Conservation (phyloP, 495 filamentous ascomycete species). For the Glutinoglossum americanum region DNA sequence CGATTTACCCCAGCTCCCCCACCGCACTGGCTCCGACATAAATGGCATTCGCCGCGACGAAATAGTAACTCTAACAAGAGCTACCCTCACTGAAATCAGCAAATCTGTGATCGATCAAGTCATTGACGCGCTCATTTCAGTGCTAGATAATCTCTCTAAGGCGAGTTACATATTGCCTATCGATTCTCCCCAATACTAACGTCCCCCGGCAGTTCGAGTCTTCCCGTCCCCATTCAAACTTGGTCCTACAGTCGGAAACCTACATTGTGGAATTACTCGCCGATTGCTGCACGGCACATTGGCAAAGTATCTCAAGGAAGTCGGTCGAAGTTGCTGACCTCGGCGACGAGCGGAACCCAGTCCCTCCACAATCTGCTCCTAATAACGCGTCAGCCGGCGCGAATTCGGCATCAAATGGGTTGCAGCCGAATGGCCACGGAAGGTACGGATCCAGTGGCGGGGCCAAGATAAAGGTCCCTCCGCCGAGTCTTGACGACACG, state of each 20-base stretch:
- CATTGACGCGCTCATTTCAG: slow-evolving; percentile 29
- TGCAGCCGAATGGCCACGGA: background rate
- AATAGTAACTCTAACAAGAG: slow-evolving; percentile 33
- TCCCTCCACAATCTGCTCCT: background rate
- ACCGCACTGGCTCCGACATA: slow-evolving; percentile 35
- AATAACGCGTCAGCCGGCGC: background rate
- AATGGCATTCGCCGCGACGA: slow-evolving; percentile 39
- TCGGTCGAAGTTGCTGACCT: background rate
- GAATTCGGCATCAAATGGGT: background rate
- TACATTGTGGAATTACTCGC: slow-evolving; percentile 37
- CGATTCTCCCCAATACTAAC: background rate
- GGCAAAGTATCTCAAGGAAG: background rate
- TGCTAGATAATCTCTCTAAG: slow-evolving; percentile 19
- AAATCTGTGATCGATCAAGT: slow-evolving; percentile 28
- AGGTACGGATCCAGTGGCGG: background rate
- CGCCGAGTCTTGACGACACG: slow-evolving; percentile 15
- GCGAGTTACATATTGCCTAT: background rate
- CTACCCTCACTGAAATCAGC: slow-evolving; percentile 37
- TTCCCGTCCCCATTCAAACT: slow-evolving; percentile 24
- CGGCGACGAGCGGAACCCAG: background rate
- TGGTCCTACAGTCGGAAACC: slow-evolving; percentile 35
- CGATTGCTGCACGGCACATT: slow-evolving; percentile 36
- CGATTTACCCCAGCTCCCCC: slow-evolving; percentile 29
- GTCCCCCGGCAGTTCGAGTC: slow-evolving; percentile 1
- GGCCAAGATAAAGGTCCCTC: slow-evolving; percentile 4